A percentile compares a stretch with the other conserved stretches of the same genome.
Conservation (phyloP, 805 yeast species). For the Lipomyces oligophaga region DNA sequence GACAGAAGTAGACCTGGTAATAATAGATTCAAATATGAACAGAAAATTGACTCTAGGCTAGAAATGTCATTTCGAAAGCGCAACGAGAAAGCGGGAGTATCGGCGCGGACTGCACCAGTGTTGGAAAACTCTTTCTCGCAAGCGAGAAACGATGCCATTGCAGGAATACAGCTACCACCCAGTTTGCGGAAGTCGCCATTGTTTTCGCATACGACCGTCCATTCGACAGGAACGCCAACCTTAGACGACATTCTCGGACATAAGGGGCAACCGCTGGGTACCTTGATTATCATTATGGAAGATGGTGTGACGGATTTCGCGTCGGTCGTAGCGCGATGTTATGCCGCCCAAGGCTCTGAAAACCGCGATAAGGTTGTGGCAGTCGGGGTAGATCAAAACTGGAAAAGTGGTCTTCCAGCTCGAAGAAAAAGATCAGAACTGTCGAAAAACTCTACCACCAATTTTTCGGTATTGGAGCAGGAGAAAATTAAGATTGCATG, state of each 20-base stretch:
- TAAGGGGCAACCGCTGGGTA: conserved; percentile 80
- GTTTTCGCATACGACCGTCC: conserved; percentile 65
- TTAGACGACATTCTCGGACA: conserved; percentile 73
- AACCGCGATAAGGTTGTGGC: conserved; percentile 66
- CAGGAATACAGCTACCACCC: background rate
- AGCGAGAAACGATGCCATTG: too few relatives aligned
- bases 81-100: too few relatives aligned
- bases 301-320: conserved; percentile 85
- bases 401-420: conserved; percentile 70
- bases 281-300: conserved; percentile 69
- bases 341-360: conserved; percentile 71
- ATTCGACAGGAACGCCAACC: conserved; percentile 76
- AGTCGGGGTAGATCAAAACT: conserved; percentile 48
- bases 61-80: conserved; percentile 23
- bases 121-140: too few relatives aligned
- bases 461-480: too few relatives aligned
- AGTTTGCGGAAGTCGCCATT: conserved; percentile 49
- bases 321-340: conserved; percentile 61
- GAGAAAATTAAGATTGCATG: conserved; percentile 22
- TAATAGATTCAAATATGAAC: too few relatives aligned
- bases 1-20: too few relatives aligned
- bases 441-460: background rate
- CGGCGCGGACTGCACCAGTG: too few relatives aligned
- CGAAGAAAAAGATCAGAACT: conserved; percentile 32
- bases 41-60: too few relatives aligned